Percentiles rank a stretch among this genome's conserved stretches.
Conservation (phyloP, 2,329 filamentous ascomycete genomes). For the Neurospora crassa region DNA sequence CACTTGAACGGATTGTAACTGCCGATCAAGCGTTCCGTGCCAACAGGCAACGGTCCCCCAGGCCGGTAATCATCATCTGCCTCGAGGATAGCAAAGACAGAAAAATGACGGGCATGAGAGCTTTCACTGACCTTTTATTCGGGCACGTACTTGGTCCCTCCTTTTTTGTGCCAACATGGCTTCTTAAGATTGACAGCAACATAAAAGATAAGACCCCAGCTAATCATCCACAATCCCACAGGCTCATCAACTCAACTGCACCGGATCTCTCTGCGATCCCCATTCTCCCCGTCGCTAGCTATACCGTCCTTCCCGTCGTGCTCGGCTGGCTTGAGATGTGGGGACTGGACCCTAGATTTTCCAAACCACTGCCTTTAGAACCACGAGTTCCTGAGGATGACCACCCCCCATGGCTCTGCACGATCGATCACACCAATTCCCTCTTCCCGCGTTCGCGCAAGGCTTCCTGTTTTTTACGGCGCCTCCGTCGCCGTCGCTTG, state of each 20-base stretch:
- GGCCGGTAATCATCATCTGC: neutral
- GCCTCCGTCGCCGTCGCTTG: neutral
- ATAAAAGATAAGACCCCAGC: neutral
- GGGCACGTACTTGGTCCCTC: neutral
- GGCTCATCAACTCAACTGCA: neutral
- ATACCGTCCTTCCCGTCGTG: neutral
- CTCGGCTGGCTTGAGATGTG: neutral
- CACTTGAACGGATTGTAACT: neutral
- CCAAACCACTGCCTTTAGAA: neutral
- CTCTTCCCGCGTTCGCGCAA: neutral
- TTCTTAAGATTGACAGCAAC: neutral
- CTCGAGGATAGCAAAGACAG: neutral
- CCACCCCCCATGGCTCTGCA: neutral
- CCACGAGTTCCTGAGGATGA: neutral
- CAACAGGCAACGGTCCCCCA: neutral
- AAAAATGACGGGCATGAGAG: neutral
- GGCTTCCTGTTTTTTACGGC: neutral
- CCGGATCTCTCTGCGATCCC: neutral
- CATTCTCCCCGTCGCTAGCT: slow-evolving; percentile 24
- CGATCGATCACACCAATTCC: neutral
- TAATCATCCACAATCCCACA: neutral
- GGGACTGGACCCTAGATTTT: neutral
- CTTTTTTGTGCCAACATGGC: neutral
- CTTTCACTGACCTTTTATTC: neutral
- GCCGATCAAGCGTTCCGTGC: neutral